Conservation (phyloP, 371 early-diverging fungal genomes). For the Mortierella sp. region DNA sequence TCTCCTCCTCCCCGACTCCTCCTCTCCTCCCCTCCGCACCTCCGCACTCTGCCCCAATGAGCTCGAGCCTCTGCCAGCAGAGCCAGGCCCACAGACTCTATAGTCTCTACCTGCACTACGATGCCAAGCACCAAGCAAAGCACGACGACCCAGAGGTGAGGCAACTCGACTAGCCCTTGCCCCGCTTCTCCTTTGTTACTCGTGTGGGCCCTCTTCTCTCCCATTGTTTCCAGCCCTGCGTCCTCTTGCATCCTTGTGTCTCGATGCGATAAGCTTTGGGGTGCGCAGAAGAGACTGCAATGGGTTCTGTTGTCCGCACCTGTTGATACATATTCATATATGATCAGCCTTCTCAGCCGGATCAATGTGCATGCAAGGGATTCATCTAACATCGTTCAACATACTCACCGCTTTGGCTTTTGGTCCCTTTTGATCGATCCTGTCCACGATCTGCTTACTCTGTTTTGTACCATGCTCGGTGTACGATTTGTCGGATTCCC, state of each 20-base stretch:
- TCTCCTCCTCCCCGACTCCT: not conserved
- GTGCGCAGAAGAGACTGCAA: too few relatives aligned
- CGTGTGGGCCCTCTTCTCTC: not conserved
- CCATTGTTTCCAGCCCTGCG: too few relatives aligned
- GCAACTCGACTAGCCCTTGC: slow-evolving; percentile 19
- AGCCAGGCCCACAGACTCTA: slow-evolving; percentile 54
- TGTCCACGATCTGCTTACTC: not conserved
- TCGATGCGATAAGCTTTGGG: too few relatives aligned
- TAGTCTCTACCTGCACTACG: slow-evolving; percentile 50
- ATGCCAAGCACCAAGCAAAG: slow-evolving; percentile 47
- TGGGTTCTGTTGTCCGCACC: too few relatives aligned
- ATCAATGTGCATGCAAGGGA: slow-evolving; percentile 5
- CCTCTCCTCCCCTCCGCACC: not conserved
- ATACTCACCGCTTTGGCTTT: not conserved
- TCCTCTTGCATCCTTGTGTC: too few relatives aligned
- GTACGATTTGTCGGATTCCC: not conserved
- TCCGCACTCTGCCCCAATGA: slow-evolving; percentile 24
- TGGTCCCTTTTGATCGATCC: not conserved
- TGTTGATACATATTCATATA: not conserved
- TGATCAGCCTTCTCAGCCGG: too few relatives aligned
- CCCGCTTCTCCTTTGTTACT: not conserved
- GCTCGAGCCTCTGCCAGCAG: slow-evolving; percentile 54
- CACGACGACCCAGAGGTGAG: slow-evolving; percentile 56
- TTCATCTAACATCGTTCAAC: not conserved
- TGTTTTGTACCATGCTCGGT: not conserved